Conservation (phyloP, 176 grass and related monocot genomes). For the Dendrocalamus sinicus region DNA sequence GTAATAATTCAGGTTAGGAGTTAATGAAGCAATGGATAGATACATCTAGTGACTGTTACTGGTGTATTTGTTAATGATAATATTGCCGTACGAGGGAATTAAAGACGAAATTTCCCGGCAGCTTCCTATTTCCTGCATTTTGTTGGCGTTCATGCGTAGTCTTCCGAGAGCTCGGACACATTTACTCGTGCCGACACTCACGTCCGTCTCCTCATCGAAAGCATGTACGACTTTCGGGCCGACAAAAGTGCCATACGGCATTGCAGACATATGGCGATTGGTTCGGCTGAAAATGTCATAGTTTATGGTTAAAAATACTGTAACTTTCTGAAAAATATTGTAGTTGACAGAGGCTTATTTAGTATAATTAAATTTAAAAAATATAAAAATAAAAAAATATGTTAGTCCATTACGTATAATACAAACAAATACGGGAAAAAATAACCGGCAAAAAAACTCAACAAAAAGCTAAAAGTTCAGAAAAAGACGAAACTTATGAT, state of each 20-base stretch:
- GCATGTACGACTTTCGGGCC: not conserved
- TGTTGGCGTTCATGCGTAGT: not conserved
- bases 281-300: no score
- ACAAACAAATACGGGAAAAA: no score
- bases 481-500: no score
- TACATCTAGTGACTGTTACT: not conserved
- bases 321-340: no score
- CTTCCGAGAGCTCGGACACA: not conserved
- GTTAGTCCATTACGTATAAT: no score
- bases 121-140: not conserved
- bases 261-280: no score
- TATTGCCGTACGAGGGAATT: not conserved
- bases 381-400: no score
- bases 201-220: not conserved
- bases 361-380: no score
- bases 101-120: not conserved
- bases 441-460: no score
- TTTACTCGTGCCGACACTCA: not conserved
- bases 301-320: no score
- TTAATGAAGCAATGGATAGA: not conserved
- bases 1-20: not conserved
- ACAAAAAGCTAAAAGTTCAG: no score
- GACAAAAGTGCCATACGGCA: not conserved
- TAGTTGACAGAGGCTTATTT: no score
- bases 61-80: not conserved